These are phyloP conservation scores for Penicillium capsulatum DNA, from an alignment of 2,329 filamentous ascomycete species.

Conservation along the genomic window DNA sequence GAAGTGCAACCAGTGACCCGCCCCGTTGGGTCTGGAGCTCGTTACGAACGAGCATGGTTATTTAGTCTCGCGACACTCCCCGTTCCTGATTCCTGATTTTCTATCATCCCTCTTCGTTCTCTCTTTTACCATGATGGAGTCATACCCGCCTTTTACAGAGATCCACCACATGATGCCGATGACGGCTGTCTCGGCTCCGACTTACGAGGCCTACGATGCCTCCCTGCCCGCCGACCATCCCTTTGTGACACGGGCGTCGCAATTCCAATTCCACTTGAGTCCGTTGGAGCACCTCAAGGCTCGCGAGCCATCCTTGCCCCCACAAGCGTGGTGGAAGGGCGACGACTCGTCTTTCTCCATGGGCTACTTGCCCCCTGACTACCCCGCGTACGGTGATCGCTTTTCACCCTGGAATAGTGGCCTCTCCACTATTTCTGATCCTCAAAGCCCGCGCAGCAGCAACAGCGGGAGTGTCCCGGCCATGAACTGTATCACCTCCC, in stretches of 20 bases:
- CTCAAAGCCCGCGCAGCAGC: conserved; percentile 24
- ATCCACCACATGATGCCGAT: conserved; percentile 9
- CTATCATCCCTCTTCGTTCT: no score
- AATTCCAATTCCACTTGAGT: conserved; percentile 10
- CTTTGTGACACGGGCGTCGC: conserved; percentile 9
- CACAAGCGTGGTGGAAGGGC: conserved; percentile 12
- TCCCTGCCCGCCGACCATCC: conserved; percentile 10
- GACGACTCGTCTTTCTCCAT: conserved; percentile 1
- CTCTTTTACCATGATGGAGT: conserved; percentile 7
- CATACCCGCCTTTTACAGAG: conserved; percentile 11
- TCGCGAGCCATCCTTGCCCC: background rate
- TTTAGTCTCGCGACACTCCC: no score
- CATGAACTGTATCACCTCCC: conserved; percentile 20
- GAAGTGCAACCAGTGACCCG: no score
- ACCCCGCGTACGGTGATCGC: conserved; percentile 7
- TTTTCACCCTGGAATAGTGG: conserved; percentile 21
- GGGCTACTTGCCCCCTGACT: conserved; percentile 9
- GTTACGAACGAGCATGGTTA: no score
- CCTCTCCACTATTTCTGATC: conserved; percentile 21
- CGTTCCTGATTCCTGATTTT: no score
- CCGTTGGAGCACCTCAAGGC: conserved; percentile 6
- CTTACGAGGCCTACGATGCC: conserved; percentile 7
- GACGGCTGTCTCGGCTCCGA: background rate
- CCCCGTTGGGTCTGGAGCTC: no score
- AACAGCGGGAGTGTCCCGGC: conserved; percentile 11